Evolutionary conservation across 495 filamentous ascomycete genomes (phyloP).

Genomic region (Talaromyces proteolyticus): DNA sequence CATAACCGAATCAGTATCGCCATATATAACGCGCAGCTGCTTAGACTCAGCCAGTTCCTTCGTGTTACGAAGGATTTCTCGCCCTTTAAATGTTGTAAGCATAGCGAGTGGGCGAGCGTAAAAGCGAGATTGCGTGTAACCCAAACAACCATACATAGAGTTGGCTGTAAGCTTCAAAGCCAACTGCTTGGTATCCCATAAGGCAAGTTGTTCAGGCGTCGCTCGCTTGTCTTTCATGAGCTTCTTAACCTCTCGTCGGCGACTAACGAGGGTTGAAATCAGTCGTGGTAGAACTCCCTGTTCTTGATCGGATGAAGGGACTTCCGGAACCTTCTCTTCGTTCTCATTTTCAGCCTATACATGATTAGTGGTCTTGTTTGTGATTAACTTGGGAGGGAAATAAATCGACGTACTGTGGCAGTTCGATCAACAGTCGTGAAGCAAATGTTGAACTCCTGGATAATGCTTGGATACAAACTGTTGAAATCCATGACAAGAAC

Average conservation of each 20-base stretch:
- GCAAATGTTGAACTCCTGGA: constrained; percentile 98
- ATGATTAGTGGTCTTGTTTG: constrained; percentile 9
- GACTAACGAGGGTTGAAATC: constrained; percentile 82
- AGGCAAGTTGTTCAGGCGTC: constrained; percentile 75
- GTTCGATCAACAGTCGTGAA: constrained; percentile 90
- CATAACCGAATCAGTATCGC: constrained; percentile 99
- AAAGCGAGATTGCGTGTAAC: constrained; percentile 92
- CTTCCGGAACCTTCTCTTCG: constrained; percentile 66
- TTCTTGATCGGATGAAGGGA: constrained; percentile 61
- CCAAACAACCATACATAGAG: constrained; percentile 98
- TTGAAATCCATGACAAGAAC: constrained; percentile 99
- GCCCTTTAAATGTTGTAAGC: constrained; percentile 94
- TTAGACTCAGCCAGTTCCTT: constrained; percentile 90
- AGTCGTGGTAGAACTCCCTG: constrained; percentile 83
- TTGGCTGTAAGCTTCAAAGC: constrained; percentile 97
- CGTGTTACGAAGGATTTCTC: constrained; percentile 92
- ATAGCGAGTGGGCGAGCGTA: constrained; percentile 92
- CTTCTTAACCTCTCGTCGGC: constrained; percentile 84
- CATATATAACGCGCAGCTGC: constrained; percentile 89
- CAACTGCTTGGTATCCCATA: constrained; percentile 98
- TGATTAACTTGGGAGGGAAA: background rate
- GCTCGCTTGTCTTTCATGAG: constrained; percentile 93
- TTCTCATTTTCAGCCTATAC: constrained; percentile 66
- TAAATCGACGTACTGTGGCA: constrained; percentile 44
- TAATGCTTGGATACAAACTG: constrained; percentile 96